Evolutionary conservation across 441 rosid genomes (phyloP).

Genomic region (Gossypium lobatum): DNA sequence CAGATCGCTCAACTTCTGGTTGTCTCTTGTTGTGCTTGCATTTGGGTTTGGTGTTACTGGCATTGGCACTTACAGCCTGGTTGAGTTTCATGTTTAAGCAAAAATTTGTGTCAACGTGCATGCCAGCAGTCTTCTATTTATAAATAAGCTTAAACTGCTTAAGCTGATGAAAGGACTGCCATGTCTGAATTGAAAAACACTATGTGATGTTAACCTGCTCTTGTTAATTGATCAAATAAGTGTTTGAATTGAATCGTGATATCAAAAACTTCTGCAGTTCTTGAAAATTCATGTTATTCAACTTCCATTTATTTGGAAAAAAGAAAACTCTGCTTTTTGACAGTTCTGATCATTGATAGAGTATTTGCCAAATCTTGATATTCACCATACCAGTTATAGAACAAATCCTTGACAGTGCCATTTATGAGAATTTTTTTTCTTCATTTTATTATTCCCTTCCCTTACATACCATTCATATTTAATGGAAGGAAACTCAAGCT

Average conservation of each 20-base stretch:
- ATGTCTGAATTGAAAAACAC: not conserved
- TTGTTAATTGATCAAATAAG: not conserved
- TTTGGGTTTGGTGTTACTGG: not conserved
- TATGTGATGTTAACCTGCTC: not conserved
- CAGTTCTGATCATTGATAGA: no score
- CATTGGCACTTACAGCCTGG: not conserved
- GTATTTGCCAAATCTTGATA: not conserved
- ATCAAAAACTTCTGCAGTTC: not conserved
- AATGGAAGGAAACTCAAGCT: no score
- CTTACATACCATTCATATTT: no score
- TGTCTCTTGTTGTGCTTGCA: not conserved
- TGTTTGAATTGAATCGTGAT: not conserved
- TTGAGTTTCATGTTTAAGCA: not conserved
- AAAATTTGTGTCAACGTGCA: not conserved
- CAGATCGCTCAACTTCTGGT: not conserved
- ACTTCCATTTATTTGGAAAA: no score
- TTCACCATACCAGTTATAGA: no score
- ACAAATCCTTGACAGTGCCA: no score
- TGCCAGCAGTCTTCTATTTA: not conserved
- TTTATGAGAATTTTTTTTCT: no score
- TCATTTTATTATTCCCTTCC: no score
- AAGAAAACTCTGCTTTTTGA: no score
- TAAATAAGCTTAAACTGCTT: constrained; percentile 3
- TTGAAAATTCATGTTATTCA: no score
- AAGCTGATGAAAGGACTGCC: not conserved